Base-by-base conservation (phyloP, 495 filamentous ascomycete species). In the Aspergillus funiculosus region DNA sequence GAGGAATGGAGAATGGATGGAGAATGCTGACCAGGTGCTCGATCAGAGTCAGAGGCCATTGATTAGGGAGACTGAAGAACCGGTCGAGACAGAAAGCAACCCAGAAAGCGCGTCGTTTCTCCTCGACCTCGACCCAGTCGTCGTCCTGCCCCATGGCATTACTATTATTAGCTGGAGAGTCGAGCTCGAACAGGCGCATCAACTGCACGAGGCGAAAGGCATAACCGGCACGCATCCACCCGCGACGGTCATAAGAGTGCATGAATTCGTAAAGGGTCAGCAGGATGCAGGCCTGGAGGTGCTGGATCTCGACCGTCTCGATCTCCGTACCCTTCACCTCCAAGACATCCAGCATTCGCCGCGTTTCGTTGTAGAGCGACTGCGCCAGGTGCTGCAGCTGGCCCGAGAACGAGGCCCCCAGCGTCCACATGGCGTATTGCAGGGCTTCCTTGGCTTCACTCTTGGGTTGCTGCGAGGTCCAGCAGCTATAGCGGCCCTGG, bases 391-490 rank as follows among this genome's bases (percentile, higher is more conserved):
- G 53, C 22, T 69, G 58, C 31, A 69, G 74, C 30, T 73, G 73
- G 6, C 68, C 62, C 3, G 75, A 78, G 6, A 73, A 45, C 0
- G 66, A 64, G 17, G 66, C 67, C 7, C 72, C 72, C 3, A 72
- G 51, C 0, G 73, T 72, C 72, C 74, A 75, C 69, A 77, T 75
- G 21, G 75, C 73, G 51, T 68, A 67, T 43, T 74, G 69, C 9
- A 78, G 57, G 43, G 65, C 73, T 15, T 53, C 43, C 9, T 53
- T 53, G 9, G 65, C 44, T 2, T 51, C 50, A 13, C 58, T 56
- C 24, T 60, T 50, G 4, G 17, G 10, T 1, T 19, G 15, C 2
- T 32, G 14, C 36, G 43, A 51, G 6, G 40, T 20, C 57, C 51
- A 57, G 3, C 52, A 36, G 2, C 54, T 46, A 37, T 62, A 64